These are phyloP conservation scores for Pulveroboletus sp. DNA, from an alignment of 768 basidiomycete species.

Conservation along the genomic window DNA sequence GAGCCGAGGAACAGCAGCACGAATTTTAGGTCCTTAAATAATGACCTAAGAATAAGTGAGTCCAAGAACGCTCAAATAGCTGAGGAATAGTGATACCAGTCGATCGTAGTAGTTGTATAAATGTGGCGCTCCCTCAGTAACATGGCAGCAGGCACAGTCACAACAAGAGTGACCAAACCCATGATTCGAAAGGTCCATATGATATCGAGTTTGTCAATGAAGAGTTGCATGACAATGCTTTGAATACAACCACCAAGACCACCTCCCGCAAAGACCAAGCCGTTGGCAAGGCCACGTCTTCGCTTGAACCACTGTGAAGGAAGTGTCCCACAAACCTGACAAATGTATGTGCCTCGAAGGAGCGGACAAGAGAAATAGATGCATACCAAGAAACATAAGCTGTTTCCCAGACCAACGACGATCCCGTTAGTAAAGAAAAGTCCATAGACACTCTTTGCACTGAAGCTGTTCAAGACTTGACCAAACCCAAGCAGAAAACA, in stretches of 20 bases:
- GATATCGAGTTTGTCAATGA: conserved; percentile 26
- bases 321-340: conserved; percentile 29
- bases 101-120: conserved; percentile 17
- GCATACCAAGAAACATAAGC: conserved; percentile 23
- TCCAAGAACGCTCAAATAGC: not conserved
- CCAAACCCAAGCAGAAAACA: conserved; percentile 28
- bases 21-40: conserved; percentile 3
- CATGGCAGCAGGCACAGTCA: conserved; percentile 26
- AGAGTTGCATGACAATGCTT: conserved; percentile 25
- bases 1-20: conserved; percentile 29
- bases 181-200: conserved; percentile 32
- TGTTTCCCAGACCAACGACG: conserved; percentile 27
- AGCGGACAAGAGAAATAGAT: not conserved
- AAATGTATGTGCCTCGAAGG: not conserved
- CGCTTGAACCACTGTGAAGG: conserved; percentile 34
- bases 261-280: conserved; percentile 30
- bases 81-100: conserved; percentile 13
- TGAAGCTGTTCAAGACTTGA: conserved; percentile 25
- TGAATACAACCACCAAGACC: conserved; percentile 32
- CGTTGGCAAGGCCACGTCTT: conserved; percentile 31
- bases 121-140: conserved; percentile 22
- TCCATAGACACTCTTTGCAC: conserved; percentile 18
- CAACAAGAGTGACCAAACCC: conserved; percentile 23
- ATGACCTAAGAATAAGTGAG: conserved; percentile 13
- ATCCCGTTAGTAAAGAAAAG: conserved; percentile 29